These are phyloP conservation scores for Sonneratia caseolaris DNA, from an alignment of 345 rosid species.

Conservation along the genomic window DNA sequence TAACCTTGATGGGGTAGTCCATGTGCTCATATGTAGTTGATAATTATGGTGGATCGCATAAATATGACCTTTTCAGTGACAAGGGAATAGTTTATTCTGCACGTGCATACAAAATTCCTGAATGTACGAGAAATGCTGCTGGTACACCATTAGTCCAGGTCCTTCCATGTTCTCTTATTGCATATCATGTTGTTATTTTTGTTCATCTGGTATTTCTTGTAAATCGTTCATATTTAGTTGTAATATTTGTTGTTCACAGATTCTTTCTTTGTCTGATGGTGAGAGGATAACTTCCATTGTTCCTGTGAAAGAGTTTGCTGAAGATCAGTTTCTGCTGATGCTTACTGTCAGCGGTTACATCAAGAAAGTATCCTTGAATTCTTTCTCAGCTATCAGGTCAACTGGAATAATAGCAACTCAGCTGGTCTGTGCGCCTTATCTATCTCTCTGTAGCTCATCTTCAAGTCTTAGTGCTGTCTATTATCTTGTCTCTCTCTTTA, in stretches of 20 bases:
- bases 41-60: background rate
- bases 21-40: background rate
- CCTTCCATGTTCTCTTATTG: conserved; percentile 2
- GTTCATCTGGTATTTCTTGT: background rate
- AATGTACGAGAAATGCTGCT: conserved; percentile 80
- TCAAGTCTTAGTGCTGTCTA: background rate
- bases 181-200: background rate
- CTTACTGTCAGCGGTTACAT: conserved; percentile 93
- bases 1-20: background rate
- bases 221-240: conserved; percentile 9
- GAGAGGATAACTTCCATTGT: conserved; percentile 96
- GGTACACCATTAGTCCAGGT: conserved; percentile 95
- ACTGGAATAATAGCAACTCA: conserved; percentile 96
- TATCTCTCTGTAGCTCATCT: background rate
- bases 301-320: conserved; percentile 77
- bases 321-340: conserved; percentile 78
- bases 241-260: conserved; percentile 32
- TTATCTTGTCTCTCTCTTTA: background rate
- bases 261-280: conserved; percentile 75
- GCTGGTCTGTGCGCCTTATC: conserved; percentile 47
- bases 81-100: conserved; percentile 85
- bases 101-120: conserved; percentile 91
- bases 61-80: conserved; percentile 44
- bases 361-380: conserved; percentile 80
- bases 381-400: conserved; percentile 81